Conservation (phyloP, 176 grass and related monocot species). For the Otatea glauca region DNA sequence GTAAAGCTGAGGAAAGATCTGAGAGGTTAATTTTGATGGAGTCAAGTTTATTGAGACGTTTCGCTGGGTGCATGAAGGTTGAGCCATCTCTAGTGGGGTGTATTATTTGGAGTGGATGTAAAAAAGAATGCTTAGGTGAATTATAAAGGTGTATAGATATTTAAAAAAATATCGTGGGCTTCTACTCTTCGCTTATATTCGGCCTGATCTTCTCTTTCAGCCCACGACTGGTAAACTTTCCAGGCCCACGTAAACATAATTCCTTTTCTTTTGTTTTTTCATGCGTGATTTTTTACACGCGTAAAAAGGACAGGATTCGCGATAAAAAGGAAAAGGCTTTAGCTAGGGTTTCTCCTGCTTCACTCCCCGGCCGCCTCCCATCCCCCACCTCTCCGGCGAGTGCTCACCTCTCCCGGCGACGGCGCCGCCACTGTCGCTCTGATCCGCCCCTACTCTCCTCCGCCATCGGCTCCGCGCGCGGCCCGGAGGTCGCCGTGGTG, state of each 20-base stretch:
- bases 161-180: no score
- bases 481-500: background rate
- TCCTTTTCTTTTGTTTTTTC: background rate
- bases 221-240: background rate
- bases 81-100: no score
- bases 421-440: background rate
- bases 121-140: no score
- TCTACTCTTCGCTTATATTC: background rate
- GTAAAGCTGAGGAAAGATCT: no score
- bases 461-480: background rate
- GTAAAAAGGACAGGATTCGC: background rate
- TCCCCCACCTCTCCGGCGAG: background rate
- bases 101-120: no score
- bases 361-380: background rate
- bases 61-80: no score
- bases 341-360: background rate
- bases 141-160: no score
- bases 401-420: background rate
- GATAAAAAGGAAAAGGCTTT: background rate
- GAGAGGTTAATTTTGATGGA: no score
- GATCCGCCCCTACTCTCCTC: background rate
- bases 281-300: background rate
- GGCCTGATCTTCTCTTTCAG: background rate
- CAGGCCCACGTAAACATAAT: background rate
- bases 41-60: no score